Evolutionary conservation across 108 stramenopile genomes (phyloP).

Genomic region (Cafeteria roenbergensis): DNA sequence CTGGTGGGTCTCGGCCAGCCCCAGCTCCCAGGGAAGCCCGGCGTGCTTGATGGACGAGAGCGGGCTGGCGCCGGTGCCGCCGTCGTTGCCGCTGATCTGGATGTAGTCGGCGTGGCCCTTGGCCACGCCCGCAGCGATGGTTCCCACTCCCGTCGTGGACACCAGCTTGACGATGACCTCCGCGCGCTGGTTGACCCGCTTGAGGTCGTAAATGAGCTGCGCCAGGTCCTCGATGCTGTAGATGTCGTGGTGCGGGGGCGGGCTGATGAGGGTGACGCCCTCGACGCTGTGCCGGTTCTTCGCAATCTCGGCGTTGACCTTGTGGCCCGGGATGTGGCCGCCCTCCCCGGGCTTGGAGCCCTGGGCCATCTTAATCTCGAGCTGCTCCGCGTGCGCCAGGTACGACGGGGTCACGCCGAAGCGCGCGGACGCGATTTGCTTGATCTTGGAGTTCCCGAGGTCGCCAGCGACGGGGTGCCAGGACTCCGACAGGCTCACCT

Average conservation of each 20-base stretch:
- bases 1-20: conserved; percentile 85
- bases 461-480: conserved; percentile 27
- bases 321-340: conserved; percentile 83
- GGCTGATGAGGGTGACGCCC: conserved; percentile 81
- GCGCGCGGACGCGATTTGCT: conserved; percentile 82
- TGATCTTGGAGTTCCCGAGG: conserved; percentile 73
- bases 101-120: conserved; percentile 87
- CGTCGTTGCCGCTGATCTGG: conserved; percentile 75
- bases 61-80: conserved; percentile 84
- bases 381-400: conserved; percentile 83
- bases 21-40: conserved; percentile 84
- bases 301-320: conserved; percentile 81
- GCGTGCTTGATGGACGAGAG: conserved; percentile 83
- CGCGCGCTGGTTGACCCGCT: conserved; percentile 76
- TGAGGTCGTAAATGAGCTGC: conserved; percentile 85
- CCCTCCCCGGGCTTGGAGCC: conserved; percentile 93
- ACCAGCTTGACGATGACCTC: conserved; percentile 95
- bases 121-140: conserved; percentile 84
- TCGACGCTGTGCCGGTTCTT: conserved; percentile 74
- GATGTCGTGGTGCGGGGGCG: conserved; percentile 90
- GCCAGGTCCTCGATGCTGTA: conserved; percentile 91
- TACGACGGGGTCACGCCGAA: conserved; percentile 90
- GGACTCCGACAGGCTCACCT: not conserved
- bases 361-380: conserved; percentile 95
- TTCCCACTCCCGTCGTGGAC: conserved; percentile 91